A percentile compares a stretch with the other conserved stretches of the same genome.
phyloP scores from a whole-genome alignment of 805 yeast species.

The Wickerhamomyces strasburgensis region DNA sequence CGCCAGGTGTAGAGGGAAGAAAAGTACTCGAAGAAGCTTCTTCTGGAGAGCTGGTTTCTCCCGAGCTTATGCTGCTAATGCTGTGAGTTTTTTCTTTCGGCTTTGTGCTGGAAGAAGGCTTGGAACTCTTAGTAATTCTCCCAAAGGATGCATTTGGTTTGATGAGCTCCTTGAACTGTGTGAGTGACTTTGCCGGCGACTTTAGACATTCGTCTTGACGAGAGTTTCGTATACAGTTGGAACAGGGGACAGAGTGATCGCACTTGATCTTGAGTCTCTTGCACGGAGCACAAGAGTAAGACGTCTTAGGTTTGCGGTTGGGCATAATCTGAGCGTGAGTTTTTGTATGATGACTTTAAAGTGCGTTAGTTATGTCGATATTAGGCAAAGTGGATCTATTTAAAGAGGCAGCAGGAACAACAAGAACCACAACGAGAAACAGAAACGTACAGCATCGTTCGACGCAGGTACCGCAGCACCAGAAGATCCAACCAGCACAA shows the following conservation, averaged over 20 bases:
- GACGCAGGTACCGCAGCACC: background rate
- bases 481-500: background rate
- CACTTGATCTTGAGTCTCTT: slow-evolving; percentile 17
- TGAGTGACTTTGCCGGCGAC: slow-evolving; percentile 13
- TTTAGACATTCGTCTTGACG: slow-evolving; percentile 15
- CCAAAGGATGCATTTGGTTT: slow-evolving; percentile 18
- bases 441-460: background rate
- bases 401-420: background rate
- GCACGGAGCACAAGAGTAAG: slow-evolving; percentile 19
- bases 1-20: background rate
- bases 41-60: slow-evolving; percentile 4
- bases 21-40: background rate
- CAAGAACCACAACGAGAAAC: background rate
- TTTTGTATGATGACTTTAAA: no score
- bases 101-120: slow-evolving; percentile 3
- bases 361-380: no score
- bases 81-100: background rate
- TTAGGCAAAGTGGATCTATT: background rate
- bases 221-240: slow-evolving; percentile 13
- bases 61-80: background rate
- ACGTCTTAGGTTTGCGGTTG: slow-evolving; percentile 13
- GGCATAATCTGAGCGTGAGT: no score
- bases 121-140: slow-evolving; percentile 9
- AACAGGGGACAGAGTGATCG: slow-evolving; percentile 18
- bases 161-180: slow-evolving; percentile 18